Evolutionary conservation across 805 yeast species (phyloP), one percentile per base, ranked within the genome.

Genomic region (Suhomyces faveliae): DNA sequence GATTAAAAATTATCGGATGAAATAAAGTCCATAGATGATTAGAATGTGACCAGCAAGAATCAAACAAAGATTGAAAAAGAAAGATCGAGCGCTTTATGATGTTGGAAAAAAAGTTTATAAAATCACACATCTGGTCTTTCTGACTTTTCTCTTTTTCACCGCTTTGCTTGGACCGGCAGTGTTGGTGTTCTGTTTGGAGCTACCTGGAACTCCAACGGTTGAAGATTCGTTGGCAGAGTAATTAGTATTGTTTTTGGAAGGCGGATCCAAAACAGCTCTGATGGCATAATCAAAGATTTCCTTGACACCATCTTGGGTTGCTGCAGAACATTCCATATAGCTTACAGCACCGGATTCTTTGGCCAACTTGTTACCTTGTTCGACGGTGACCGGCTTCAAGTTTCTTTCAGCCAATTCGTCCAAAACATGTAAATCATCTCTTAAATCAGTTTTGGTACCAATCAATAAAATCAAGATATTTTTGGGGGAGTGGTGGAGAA

Each of bases 261-360:
- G 79, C 23, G 84, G 82, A 51, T 74, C 68, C 46, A 85, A 74
- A 10, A 85, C 91, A 0, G 84, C 76, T 52, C 82, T 79, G 33
- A 89, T 89, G 8, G 96, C 95, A 49, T 72, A 82, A 58, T 90
- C 96, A 57, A 90, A 90, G 5, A 89, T 86, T 47, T 85, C 86
- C 61, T 85, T 86, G 41, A 90, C 89, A 12, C 96, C 96, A 46
- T 77, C 78, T 68, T 89, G 96, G 17, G 92, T 85, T 10, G 91
- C 86, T 7, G 97, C 96, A 4, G 96, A 88, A 66, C 96, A 89
- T 70, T 90, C 97, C 51, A 87, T 71, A 65, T 87, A 89, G 43
- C 79, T 80, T 53, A 84, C 78, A 29, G 94, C 85, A 2, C 87
- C 85, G 43, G 85, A 71, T 37, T 85, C 89, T 56, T 79, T 77